Conservation (phyloP, 176 grass and related monocot genomes). For the Cenchrus purpureus region DNA sequence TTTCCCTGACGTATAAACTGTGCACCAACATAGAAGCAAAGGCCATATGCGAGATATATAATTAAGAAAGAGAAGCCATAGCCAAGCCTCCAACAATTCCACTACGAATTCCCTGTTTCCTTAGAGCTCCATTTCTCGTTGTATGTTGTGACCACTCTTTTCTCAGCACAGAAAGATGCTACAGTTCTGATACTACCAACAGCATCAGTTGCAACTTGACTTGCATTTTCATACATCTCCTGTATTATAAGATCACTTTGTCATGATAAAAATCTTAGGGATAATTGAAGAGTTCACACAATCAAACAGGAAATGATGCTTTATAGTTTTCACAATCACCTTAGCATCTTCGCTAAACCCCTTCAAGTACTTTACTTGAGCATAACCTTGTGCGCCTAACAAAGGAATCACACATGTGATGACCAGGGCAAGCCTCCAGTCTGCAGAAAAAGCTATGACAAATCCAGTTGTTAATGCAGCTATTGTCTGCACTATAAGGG, state of each 20-base stretch:
- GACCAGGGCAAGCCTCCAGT: conserved; percentile 38
- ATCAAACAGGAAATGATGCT: not conserved
- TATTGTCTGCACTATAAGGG: conserved; percentile 64
- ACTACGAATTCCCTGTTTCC: conserved; percentile 57
- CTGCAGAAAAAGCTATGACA: conserved; percentile 42
- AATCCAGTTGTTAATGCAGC: conserved; percentile 66
- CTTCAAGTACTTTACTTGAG: conserved; percentile 70
- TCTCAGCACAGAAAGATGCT: conserved; percentile 63
- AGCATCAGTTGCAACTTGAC: conserved; percentile 63
- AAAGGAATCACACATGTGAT: conserved; percentile 74
- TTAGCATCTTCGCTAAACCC: conserved; percentile 75
- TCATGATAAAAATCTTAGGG: not conserved
- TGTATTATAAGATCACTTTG: conserved; percentile 5
- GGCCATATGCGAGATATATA: conserved; percentile 44
- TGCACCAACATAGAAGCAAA: conserved; percentile 71
- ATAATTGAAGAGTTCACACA: not conserved
- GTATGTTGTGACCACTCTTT: conserved; percentile 60
- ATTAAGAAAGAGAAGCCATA: conserved; percentile 58
- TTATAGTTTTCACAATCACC: conserved; percentile 38
- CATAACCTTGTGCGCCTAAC: conserved; percentile 57
- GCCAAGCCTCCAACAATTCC: conserved; percentile 62
- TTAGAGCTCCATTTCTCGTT: conserved; percentile 54
- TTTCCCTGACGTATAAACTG: conserved; percentile 51
- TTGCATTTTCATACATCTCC: conserved; percentile 71
- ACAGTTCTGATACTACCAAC: conserved; percentile 68